phyloP scores from a whole-genome alignment of 2,329 filamentous ascomycete species.

The Ceratocystiopsis minuta region DNA sequence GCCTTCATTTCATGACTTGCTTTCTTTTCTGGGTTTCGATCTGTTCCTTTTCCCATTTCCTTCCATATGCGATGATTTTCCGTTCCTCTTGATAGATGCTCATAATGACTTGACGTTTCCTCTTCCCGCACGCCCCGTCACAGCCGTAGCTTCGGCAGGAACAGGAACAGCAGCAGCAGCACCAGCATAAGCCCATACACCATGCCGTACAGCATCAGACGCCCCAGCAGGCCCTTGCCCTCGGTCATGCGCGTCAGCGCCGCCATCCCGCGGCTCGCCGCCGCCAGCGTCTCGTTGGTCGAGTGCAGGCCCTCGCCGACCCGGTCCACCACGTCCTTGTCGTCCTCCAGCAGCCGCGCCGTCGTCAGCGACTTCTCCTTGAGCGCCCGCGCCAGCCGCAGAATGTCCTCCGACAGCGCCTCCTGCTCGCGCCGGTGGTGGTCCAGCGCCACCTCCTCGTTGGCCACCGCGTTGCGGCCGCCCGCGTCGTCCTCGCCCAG shows the following conservation, averaged over 20 bases:
- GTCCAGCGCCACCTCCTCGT: conserved; percentile 55
- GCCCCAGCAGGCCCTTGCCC: conserved; percentile 71
- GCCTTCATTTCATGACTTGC: too few species aligned
- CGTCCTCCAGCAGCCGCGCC: conserved; percentile 48
- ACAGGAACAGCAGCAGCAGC: conserved; percentile 63
- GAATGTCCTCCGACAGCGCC: conserved; percentile 60
- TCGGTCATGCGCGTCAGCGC: conserved; percentile 64
- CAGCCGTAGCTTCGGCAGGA: conserved; percentile 76
- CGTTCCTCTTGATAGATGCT: background rate
- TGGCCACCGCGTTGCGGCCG: conserved; percentile 21
- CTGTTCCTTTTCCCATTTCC: too few species aligned
- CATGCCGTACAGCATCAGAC: conserved; percentile 68
- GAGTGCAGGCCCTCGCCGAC: conserved; percentile 61
- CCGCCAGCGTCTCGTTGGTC: conserved; percentile 58
- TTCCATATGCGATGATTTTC: too few species aligned
- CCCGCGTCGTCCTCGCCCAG: conserved; percentile 14
- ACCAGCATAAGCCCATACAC: conserved; percentile 69
- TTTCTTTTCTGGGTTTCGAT: too few species aligned
- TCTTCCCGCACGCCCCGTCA: conserved; percentile 19
- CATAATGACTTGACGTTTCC: background rate
- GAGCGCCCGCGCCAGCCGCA: conserved; percentile 59
- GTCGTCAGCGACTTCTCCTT: conserved; percentile 61
- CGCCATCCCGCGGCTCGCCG: conserved; percentile 61
- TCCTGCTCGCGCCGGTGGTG: conserved; percentile 72
- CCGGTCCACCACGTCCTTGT: conserved; percentile 52